Percentiles rank a stretch among this genome's conserved stretches.
Evolutionary conservation across 129 eudicot genomes (phyloP).

Genomic region (Centella asiatica): DNA sequence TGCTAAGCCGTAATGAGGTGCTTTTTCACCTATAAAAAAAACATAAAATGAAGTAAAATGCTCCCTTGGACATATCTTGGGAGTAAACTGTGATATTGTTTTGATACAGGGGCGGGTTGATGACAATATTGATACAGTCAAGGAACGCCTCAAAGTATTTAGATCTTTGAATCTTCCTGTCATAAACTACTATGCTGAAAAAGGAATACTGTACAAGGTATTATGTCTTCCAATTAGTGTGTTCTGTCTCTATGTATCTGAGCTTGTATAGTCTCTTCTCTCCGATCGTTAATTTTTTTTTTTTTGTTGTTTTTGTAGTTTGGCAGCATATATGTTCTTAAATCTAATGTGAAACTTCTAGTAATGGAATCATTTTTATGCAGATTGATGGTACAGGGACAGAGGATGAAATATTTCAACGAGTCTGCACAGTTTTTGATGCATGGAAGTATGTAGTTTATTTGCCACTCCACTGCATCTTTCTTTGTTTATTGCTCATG

Average conservation of each 20-base stretch:
- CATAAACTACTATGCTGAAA: constrained; percentile 58
- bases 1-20: constrained; percentile 82
- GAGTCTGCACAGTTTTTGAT: constrained; percentile 57
- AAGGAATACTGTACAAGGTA: constrained; percentile 85
- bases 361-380: constrained; percentile 14
- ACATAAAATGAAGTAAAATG: background rate
- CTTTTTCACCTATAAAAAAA: background rate
- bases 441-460: constrained; percentile 34
- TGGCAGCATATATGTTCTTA: background rate
- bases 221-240: background rate
- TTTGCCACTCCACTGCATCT: background rate
- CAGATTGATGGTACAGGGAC: constrained; percentile 90
- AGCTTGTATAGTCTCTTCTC: background rate
- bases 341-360: constrained; percentile 5
- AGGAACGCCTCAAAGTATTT: constrained; percentile 77
- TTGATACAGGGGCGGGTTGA: constrained; percentile 74
- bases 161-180: constrained; percentile 72
- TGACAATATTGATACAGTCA: constrained; percentile 76
- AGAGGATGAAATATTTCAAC: constrained; percentile 69
- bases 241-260: background rate
- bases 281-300: background rate
- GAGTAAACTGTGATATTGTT: constrained; percentile 9
- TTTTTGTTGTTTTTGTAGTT: background rate
- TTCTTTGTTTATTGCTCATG: too few species aligned
- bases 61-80: background rate